phyloP scores from a whole-genome alignment of 108 stramenopile species.

The Schizochytrium sp. region DNA sequence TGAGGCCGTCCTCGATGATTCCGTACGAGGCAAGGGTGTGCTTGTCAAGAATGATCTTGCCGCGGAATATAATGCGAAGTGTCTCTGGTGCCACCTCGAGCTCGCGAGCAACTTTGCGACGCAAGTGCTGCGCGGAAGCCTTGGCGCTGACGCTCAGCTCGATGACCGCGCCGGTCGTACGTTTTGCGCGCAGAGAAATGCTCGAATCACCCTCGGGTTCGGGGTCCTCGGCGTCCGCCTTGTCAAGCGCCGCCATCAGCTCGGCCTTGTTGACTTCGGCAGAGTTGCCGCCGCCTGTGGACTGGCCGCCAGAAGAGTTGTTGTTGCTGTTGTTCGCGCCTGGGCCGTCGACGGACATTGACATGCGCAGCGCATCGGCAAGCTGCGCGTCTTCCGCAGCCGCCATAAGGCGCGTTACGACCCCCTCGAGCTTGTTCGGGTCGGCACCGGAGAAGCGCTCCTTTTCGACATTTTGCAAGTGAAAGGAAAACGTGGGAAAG shows the following conservation, averaged over 20 bases:
- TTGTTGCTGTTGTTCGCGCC: not conserved
- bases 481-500: conserved; percentile 4
- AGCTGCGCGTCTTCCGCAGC: not conserved
- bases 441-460: conserved; percentile 5
- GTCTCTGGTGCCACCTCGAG: not conserved
- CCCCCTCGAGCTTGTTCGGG: not conserved
- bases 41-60: not conserved
- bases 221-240: not conserved
- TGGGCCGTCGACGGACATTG: not conserved
- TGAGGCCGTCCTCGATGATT: not conserved
- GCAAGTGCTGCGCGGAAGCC: conserved; percentile 6
- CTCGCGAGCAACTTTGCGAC: not conserved
- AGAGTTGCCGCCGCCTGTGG: too few species aligned
- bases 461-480: not conserved
- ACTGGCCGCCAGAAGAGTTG: too few species aligned
- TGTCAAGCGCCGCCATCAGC: not conserved
- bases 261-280: not conserved
- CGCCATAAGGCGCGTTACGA: not conserved
- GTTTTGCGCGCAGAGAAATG: not conserved
- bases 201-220: not conserved
- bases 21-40: not conserved
- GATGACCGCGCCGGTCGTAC: not conserved
- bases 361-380: not conserved
- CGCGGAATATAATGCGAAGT: not conserved
- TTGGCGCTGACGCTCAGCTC: not conserved